Evolutionary conservation across 1,284 basidiomycete genomes (phyloP), one percentile per base, ranked within the genome.

Genomic region (Heliocybe sulcata): DNA sequence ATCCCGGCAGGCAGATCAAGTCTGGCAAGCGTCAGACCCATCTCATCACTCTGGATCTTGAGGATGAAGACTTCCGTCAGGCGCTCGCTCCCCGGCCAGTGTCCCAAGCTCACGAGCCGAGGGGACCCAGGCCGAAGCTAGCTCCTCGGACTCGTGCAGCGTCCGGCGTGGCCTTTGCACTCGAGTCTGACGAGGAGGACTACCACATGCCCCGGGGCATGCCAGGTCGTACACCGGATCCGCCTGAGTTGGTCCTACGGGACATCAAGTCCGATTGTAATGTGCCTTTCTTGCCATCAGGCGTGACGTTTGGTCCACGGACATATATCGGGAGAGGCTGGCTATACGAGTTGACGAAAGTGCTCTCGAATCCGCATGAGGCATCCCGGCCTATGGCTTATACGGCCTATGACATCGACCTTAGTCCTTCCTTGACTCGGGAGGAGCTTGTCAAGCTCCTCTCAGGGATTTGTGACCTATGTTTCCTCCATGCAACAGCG

Each of bases 291-390:
- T 65, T 86, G 16, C 72, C 72, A 20, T 69, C 77, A 1, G 82
- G 83, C 1, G 64, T 80, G 47, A 70, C 73, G 38, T 82, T 88
- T 60, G 66, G 67, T 1, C 47, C 64, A 1, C 65, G 68, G 16
- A 80, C 81, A 1, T 85, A 81, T 59, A 72, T 83, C 25, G 76
- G 75, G 22, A 77, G 72, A 56, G 83, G 85, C 1, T 72, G 76
- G 64, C 75, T 91, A 6, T 67, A 77, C 54, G 78, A 83, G 26
- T 49, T 49, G 47, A 26, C 23, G 12, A 16, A 4, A n/a, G 47
- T 29, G 9, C 12, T 49, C 11, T 49, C 47, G 14, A 16, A n/a
- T 6, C 6, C 4, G 8, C 23, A 25, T 49, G 47, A 49, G 16
- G 12, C 23, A 3, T 26, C 27, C 23, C 47, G 27, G 27, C 47